Base-by-base conservation (phyloP, 1,139 yeast species). In the Lodderomyces pseudojiufengensis region DNA sequence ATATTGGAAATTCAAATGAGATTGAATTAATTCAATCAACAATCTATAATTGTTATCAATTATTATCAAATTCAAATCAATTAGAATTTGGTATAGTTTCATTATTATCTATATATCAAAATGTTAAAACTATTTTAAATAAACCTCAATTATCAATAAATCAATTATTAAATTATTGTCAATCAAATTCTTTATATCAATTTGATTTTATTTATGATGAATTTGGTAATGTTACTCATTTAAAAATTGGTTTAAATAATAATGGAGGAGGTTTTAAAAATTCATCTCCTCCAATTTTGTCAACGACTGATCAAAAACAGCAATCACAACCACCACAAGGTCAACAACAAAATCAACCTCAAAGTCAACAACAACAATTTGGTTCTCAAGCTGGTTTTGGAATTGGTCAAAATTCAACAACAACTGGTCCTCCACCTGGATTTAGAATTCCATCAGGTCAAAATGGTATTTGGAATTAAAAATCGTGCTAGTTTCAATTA, bases 191-290 rank as follows among this genome's bases (percentile, higher is more conserved):
- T 4, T 29, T 48, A 4, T 57, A 58, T 40, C 57, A 57, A 29
- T 75, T 74, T 48, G 76, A 72, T 27, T 54, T 71, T 32, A 51
- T 67, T 24, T 70, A 68, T 47, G 79, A 74, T 46, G 76, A 72
- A 33, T 57, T 59, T 38, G 76, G 77, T 2, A 63, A 62, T 9
- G 73, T 73, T 2, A 65, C 70, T 10, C 73, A 67, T 43, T 57
- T 70, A 32, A 67, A 69, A 42, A 60, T 63, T 16, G 47, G 44
- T 4, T 7, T 18, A 18, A 18, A 5, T 18, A 44, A 46, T 6
- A 23, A 24, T 35, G 31, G 38, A 7, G 15, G 15, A 13, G 30
- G 30, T 10, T 16, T 28, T 16, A n/a, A 35, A 23, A 31, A 35
- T 30, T 18, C 39, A 9, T 34, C 41, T 9, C 37, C 48, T 12